A percentile compares a stretch with the other conserved stretches of the same genome.
Evolutionary conservation across 805 yeast genomes (phyloP).

Genomic region (Kodamaea lidongshanica): DNA sequence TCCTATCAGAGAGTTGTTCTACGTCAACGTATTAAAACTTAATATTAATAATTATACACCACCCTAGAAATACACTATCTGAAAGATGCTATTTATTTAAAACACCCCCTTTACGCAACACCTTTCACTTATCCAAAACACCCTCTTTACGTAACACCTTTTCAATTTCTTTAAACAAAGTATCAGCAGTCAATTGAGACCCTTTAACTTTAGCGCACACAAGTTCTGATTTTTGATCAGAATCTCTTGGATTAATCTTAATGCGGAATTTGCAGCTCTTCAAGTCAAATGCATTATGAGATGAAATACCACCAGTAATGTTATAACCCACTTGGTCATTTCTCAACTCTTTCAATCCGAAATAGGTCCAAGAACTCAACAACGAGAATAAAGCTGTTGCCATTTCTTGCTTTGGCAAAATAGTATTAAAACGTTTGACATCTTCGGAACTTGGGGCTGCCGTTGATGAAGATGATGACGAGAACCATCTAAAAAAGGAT

Average conservation of each 20-base stretch:
- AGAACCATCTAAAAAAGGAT: conserved; percentile 40
- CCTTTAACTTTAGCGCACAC: conserved; percentile 61
- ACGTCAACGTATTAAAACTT: no score
- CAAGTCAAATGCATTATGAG: conserved; percentile 54
- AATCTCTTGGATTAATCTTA: conserved; percentile 38
- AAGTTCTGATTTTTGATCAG: conserved; percentile 44
- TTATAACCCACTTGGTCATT: conserved; percentile 37
- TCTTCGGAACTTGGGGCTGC: conserved; percentile 17
- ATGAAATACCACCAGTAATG: conserved; percentile 58
- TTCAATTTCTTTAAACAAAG: conserved; percentile 56
- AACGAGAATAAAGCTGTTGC: conserved; percentile 58
- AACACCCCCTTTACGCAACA: conserved; percentile 59
- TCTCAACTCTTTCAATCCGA: conserved; percentile 56
- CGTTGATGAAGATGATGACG: conserved; percentile 19
- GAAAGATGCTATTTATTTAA: conserved; percentile 36
- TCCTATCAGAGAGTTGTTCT: no score
- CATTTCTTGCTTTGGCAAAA: conserved; percentile 49
- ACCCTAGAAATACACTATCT: no score
- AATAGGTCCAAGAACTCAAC: conserved; percentile 61
- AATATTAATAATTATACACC: no score
- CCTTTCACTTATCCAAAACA: conserved; percentile 45
- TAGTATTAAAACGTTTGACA: conserved; percentile 30
- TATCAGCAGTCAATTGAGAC: conserved; percentile 53
- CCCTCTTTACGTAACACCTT: conserved; percentile 62
- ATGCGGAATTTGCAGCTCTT: conserved; percentile 61